phyloP scores from a whole-genome alignment of 2,329 filamentous ascomycete genomes.

The Coniochaeta sp. region DNA sequence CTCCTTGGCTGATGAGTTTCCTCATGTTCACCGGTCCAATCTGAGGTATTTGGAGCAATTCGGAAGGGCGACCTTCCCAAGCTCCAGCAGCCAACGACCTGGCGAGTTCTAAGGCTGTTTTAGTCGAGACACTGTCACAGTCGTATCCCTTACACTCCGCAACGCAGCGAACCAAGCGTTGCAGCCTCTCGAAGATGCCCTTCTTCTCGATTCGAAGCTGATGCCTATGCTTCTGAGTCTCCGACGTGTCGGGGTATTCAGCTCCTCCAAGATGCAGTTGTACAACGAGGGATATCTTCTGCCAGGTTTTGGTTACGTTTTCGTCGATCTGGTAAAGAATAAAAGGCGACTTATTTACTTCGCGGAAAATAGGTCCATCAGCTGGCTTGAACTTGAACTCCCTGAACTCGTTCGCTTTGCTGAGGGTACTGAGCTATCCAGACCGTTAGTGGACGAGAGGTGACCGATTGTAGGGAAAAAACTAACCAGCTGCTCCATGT shows the following conservation, averaged over 20 bases:
- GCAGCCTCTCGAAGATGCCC: constrained; percentile 59
- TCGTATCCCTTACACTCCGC: constrained; percentile 60
- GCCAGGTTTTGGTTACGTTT: constrained; percentile 54
- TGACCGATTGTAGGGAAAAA: not conserved
- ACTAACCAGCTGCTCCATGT: constrained; percentile 61
- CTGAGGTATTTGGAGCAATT: constrained; percentile 75
- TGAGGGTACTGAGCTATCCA: constrained; percentile 56
- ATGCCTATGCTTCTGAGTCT: constrained; percentile 39
- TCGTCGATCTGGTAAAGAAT: constrained; percentile 67
- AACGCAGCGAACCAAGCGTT: constrained; percentile 65
- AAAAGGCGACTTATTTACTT: constrained; percentile 60
- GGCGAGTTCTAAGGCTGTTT: constrained; percentile 67
- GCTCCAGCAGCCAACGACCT: constrained; percentile 65
- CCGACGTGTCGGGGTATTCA: constrained; percentile 48
- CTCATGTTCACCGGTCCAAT: constrained; percentile 70
- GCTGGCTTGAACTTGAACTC: constrained; percentile 63
- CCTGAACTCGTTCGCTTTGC: constrained; percentile 64
- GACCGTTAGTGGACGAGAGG: constrained; percentile 4
- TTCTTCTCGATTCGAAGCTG: constrained; percentile 54
- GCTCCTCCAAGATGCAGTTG: constrained; percentile 65
- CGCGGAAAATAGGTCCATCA: constrained; percentile 63
- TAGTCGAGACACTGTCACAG: constrained; percentile 57
- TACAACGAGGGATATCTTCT: constrained; percentile 73
- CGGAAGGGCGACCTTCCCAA: constrained; percentile 77
- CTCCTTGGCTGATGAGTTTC: constrained; percentile 63